Percentiles rank a stretch among this genome's conserved stretches.
These are phyloP conservation scores for Exophiala lecanii-corni DNA, from an alignment of 2,329 filamentous ascomycete genomes.

Conservation along the genomic window DNA sequence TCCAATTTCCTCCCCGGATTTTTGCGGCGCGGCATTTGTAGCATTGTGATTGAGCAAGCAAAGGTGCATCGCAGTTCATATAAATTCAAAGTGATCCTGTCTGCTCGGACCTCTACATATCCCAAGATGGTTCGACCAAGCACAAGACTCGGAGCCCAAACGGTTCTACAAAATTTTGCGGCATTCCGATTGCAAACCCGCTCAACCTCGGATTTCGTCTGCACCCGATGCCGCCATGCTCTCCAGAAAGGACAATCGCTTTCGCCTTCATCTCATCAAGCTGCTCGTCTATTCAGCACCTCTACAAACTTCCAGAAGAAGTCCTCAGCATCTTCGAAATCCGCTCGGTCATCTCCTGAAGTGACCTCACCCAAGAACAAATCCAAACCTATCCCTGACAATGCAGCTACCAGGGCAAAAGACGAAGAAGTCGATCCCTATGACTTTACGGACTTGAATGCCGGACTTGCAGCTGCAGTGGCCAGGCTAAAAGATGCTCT, in stretches of 20 bases:
- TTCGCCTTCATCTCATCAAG: conserved; percentile 2
- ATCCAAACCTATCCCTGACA: conserved; percentile 45
- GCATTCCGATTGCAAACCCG: not conserved
- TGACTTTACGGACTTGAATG: conserved; percentile 56
- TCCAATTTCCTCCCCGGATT: too few relatives aligned
- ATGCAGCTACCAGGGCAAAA: conserved; percentile 37
- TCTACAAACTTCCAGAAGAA: conserved; percentile 46
- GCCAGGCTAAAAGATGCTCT: conserved; percentile 58
- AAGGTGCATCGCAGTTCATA: too few relatives aligned
- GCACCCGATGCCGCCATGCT: conserved; percentile 8
- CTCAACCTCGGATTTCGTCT: conserved; percentile 3
- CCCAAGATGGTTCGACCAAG: not conserved
- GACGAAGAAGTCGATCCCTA: conserved; percentile 48
- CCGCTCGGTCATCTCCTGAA: conserved; percentile 27
- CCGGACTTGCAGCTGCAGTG: conserved; percentile 51
- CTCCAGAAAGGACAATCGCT: not conserved
- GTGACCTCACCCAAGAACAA: conserved; percentile 28
- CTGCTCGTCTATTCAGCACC: conserved; percentile 38
- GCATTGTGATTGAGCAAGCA: too few relatives aligned
- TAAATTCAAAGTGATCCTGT: too few relatives aligned
- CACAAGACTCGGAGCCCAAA: not conserved
- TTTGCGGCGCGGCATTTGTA: too few relatives aligned
- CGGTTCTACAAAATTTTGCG: not conserved
- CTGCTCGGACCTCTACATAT: too few relatives aligned
- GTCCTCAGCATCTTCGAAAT: conserved; percentile 46